Base-by-base conservation (phyloP, 192 early-diverging fungal species). In the Backusella psychrophila region DNA sequence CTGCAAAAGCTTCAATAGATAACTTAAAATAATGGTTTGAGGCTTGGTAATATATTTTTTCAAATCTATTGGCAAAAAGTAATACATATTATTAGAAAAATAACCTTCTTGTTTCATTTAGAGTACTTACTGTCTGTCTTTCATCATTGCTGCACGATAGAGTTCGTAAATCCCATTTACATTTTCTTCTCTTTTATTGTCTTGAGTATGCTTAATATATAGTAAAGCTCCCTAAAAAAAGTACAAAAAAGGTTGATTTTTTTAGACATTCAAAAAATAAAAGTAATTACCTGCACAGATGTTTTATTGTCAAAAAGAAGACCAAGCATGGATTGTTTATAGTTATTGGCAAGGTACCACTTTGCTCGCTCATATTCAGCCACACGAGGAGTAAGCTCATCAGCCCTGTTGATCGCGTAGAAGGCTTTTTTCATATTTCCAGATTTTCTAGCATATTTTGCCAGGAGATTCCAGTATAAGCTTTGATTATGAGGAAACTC, bases 281-380 rank as follows among this genome's bases (percentile, higher is more conserved):
- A 72, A 87, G 86, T 9, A 90, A 34, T 69, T 69, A 69, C 67
- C 35, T 69, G 15, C 2, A 56, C 53, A 56, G 53, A 21, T 21
- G 19, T 56, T 56, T 56, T n/a, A 21, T 56, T 6, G 2, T 56
- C 9, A 9, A 72, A 31, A 31, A 72, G 26, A 31, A 52, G 3
- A 1, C 19, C 23, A 8, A 72, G 14, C 15, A 44, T 44, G 34
- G 17, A 29, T 34, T 72, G 23, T 15, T 31, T 72, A 14, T 63
- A 39, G 3, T 35, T 34, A 4, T 33, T 63, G 1, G 31, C 34
- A 52, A 52, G 38, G 11, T 73, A 63, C 49, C 46, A 73, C 56
- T 73, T 73, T 11, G 53, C 72, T 17, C 36, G 53, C 12, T 73
- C 72, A 26, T 23, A 36, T 4, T 23, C 15, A 23, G 49, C 17